phyloP scores from a whole-genome alignment of 108 stramenopile species.

The Cyclotella distinguenda region DNA sequence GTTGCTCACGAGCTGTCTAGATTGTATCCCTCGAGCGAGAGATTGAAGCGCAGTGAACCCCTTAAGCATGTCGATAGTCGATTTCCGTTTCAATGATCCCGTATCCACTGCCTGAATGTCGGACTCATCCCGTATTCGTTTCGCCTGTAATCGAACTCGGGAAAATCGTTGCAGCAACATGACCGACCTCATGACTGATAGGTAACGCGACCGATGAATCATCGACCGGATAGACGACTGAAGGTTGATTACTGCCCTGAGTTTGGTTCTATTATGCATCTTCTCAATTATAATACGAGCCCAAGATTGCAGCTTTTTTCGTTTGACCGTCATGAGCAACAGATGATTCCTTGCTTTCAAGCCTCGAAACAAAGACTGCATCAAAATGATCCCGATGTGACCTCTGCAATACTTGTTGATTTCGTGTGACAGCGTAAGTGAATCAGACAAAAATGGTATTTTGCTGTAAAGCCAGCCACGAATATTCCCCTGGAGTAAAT shows the following conservation, averaged over 20 bases:
- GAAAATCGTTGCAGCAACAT: background rate
- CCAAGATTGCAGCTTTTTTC: constrained; percentile 45
- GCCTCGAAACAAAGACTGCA: background rate
- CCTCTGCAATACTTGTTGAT: background rate
- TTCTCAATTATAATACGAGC: background rate
- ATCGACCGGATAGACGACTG: background rate
- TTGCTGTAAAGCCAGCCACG: background rate
- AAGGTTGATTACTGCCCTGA: background rate
- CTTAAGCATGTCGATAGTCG: background rate
- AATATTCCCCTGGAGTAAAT: background rate
- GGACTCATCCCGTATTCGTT: background rate
- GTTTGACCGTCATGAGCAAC: background rate
- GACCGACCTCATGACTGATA: background rate
- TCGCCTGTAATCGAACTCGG: background rate
- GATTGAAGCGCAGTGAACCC: constrained; percentile 7
- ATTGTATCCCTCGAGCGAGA: constrained; percentile 4
- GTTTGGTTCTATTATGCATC: background rate
- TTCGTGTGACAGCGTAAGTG: background rate
- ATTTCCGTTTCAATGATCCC: background rate
- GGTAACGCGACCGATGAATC: background rate
- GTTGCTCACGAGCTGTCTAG: background rate
- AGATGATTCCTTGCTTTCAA: background rate
- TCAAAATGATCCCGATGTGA: constrained; percentile 1
- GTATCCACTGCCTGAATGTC: background rate
- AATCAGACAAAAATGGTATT: background rate